Evolutionary conservation across 1,284 basidiomycete species (phyloP).

Genomic region (Cutaneotrichosporon sp.): DNA sequence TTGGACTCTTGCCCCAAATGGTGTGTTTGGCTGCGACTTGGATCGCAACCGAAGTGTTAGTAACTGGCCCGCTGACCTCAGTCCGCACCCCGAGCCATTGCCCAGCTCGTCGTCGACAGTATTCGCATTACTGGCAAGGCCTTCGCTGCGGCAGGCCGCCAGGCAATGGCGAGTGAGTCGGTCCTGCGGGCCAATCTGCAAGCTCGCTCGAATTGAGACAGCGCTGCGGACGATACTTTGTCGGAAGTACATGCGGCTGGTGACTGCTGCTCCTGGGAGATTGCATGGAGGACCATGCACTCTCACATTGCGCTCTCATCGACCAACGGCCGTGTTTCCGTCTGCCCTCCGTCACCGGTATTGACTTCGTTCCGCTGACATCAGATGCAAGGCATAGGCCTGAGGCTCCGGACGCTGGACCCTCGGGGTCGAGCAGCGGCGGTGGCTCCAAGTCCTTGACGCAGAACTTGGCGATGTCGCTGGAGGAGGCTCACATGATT

Average conservation of each 20-base stretch:
- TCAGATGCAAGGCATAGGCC: constrained; percentile 78
- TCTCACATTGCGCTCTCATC: no score
- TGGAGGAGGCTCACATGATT: constrained; percentile 93
- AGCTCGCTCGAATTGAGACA: no score
- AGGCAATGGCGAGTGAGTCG: constrained; percentile 89
- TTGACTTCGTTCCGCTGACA: neutral
- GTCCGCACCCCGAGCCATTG: constrained; percentile 37
- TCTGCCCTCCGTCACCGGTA: neutral
- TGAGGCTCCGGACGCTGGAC: constrained; percentile 39
- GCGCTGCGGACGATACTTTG: no score
- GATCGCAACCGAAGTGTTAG: no score
- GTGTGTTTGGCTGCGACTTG: no score
- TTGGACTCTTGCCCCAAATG: constrained; percentile 7
- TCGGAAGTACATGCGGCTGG: no score
- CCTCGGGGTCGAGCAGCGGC: neutral
- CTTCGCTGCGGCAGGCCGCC: constrained; percentile 79
- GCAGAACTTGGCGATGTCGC: constrained; percentile 81
- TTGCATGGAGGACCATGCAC: no score
- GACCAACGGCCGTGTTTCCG: no score
- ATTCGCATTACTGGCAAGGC: constrained; percentile 69
- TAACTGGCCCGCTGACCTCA: constrained; percentile 11
- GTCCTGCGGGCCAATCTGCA: no score
- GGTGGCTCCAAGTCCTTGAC: constrained; percentile 37
- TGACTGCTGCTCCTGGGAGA: no score
- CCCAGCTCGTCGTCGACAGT: constrained; percentile 34